A percentile compares a stretch with the other conserved stretches of the same genome.
Conservation (phyloP, 192 early-diverging fungal species). For the Rhizoclosmatium globosum region DNA sequence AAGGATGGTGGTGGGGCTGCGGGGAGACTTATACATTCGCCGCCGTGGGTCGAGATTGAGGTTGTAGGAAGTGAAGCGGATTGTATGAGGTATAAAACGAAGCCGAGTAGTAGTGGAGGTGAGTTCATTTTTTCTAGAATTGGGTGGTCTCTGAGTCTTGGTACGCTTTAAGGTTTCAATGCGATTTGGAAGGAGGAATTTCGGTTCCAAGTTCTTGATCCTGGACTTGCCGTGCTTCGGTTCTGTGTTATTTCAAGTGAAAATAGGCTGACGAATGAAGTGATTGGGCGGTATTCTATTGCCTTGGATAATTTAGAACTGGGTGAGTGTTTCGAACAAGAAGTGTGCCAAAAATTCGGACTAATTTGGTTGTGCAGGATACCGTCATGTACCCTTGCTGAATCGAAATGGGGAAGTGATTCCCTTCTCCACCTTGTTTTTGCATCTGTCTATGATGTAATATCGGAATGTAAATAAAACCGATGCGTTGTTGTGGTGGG, state of each 20-base stretch:
- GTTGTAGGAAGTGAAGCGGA: constrained; percentile 49
- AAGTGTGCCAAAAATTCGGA: neutral
- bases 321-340: constrained; percentile 32
- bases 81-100: constrained; percentile 58
- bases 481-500: too few species aligned
- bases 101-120: constrained; percentile 64
- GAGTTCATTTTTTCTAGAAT: constrained; percentile 21
- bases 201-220: constrained; percentile 45
- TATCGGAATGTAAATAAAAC: neutral
- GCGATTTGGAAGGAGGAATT: constrained; percentile 61
- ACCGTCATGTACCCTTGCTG: constrained; percentile 73
- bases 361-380: constrained; percentile 49
- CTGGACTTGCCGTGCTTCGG: constrained; percentile 58
- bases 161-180: constrained; percentile 53
- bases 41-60: constrained; percentile 72
- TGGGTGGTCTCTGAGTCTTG: neutral
- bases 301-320: constrained; percentile 47
- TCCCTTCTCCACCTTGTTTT: constrained; percentile 72
- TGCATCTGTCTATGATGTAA: constrained; percentile 28
- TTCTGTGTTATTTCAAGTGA: constrained; percentile 50
- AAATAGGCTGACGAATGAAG: constrained; percentile 41
- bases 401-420: constrained; percentile 69
- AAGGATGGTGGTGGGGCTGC: constrained; percentile 59
- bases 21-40: constrained; percentile 39
- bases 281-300: constrained; percentile 53